Base-by-base conservation (phyloP, 1,284 basidiomycete species). In the Limonomyces culmigenus region DNA sequence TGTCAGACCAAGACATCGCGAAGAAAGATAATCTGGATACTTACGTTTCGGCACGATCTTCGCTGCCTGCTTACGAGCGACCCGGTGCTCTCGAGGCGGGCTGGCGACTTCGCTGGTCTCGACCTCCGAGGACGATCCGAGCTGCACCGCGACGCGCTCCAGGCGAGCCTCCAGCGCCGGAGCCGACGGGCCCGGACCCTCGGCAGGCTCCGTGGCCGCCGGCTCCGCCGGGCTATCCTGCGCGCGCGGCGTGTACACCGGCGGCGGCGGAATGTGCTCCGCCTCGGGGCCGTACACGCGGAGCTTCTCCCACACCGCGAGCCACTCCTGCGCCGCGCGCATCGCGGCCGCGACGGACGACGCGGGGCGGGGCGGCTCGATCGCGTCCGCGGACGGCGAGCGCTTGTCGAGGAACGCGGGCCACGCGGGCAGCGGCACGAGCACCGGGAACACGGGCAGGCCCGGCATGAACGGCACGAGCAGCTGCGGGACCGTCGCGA, bases 381-480 rank as follows among this genome's bases (percentile, higher is more conserved):
- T 54, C 20, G 45, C 47, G 35, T 60, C 62, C 23, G 27, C 49
- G 33, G 40, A 30, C 18, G 47, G 49, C 19, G 50, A 48, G 36
- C 56, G 59, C 19, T 73, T 66, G 39, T 67, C 63, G 39, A 73
- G 57, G 50, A 78, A 67, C 6, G 67, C 64, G 5, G 73, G 65
- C 63, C 76, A 74, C 23, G 23, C 23, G 25, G 74, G 66, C 49
- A 74, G 69, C 2, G 80, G 78, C 11, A 84, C 69, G 41, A 76
- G 67, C 25, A 84, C 66, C 4, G 81, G 78, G 63, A 84, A 81
- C n/a, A 79, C 75, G n/a, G 67, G 64, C 33, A 70, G 64, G 19
- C 59, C 56, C 20, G 70, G 66, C 47, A 74, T 71, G 15, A 50
- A 52, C 16, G 63, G 67, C 19, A 74, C 55, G 23, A 66, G 67